Evolutionary conservation across 176 grass and related monocot species (phyloP).

Genomic region (Lolium perenne): DNA sequence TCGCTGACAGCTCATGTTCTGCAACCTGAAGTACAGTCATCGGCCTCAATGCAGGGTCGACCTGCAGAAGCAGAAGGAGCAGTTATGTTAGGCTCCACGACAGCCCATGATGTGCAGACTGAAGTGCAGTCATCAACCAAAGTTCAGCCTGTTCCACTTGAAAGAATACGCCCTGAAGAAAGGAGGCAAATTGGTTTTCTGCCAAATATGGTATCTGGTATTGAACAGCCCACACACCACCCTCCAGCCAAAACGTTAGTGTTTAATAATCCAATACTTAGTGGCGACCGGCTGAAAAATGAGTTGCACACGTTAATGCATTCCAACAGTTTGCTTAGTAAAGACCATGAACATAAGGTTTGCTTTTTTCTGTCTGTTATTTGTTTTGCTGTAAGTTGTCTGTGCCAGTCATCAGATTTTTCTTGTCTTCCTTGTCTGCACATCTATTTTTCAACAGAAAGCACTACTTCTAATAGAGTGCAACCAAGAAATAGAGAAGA

Average conservation of each 20-base stretch:
- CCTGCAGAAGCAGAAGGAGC: conserved; percentile 35
- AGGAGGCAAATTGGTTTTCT: conserved; percentile 30
- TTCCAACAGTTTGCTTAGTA: not conserved
- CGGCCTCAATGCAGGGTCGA: conserved; percentile 37
- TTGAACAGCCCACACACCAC: conserved; percentile 29
- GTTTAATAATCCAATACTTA: conserved; percentile 29
- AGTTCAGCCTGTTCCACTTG: conserved; percentile 17
- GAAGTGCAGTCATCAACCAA: conserved; percentile 30
- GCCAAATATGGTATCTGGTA: conserved; percentile 22
- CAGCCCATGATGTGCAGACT: conserved; percentile 37
- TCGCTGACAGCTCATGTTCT: not conserved
- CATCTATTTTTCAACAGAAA: conserved; percentile 63
- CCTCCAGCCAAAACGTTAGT: conserved; percentile 30
- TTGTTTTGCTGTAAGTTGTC: conserved; percentile 11
- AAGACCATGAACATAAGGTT: conserved; percentile 61
- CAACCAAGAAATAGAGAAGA: conserved; percentile 68
- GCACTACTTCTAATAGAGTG: conserved; percentile 43
- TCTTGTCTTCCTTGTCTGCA: conserved; percentile 22
- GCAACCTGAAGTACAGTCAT: conserved; percentile 23
- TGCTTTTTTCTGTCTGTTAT: conserved; percentile 9
- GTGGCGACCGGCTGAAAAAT: conserved; percentile 61
- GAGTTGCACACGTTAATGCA: conserved; percentile 55
- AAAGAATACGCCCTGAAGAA: conserved; percentile 46
- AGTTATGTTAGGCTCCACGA: not conserved
- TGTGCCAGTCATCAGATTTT: not conserved